Conservation (phyloP, 129 eudicot genomes). For the Artemisia annua region DNA sequence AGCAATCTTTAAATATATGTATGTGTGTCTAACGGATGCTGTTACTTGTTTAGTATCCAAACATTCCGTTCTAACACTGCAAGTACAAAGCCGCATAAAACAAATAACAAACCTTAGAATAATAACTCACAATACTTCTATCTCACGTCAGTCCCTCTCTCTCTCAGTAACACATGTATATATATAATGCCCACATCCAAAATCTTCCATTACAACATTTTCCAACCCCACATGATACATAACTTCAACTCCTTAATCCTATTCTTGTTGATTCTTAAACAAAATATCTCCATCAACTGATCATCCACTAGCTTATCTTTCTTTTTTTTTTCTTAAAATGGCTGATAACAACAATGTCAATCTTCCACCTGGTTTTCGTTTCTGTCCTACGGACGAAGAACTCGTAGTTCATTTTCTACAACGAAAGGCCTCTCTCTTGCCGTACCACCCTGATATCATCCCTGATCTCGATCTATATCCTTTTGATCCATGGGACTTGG, state of each 20-base stretch:
- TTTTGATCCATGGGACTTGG: slow-evolving; percentile 90
- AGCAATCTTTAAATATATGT: neutral
- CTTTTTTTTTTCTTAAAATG: slow-evolving; percentile 15
- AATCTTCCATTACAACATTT: slow-evolving; percentile 35
- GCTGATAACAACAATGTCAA: slow-evolving; percentile 53
- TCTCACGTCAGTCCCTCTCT: slow-evolving; percentile 53
- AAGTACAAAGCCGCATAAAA: slow-evolving; percentile 30
- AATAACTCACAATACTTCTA: slow-evolving; percentile 46
- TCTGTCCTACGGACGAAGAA: slow-evolving; percentile 87
- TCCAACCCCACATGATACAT: slow-evolving; percentile 35
- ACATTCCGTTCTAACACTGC: slow-evolving; percentile 30
- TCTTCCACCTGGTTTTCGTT: slow-evolving; percentile 93
- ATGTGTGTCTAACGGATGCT: slow-evolving; percentile 35
- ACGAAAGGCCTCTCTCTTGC: slow-evolving; percentile 69
- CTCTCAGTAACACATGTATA: slow-evolving; percentile 37
- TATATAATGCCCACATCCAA: slow-evolving; percentile 42
- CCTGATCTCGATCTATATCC: slow-evolving; percentile 93
- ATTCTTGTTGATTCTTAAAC: slow-evolving; percentile 6
- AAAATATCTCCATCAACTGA: neutral
- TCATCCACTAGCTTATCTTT: neutral
- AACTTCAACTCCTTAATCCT: slow-evolving; percentile 26
- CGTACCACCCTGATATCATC: slow-evolving; percentile 84
- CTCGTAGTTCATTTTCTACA: slow-evolving; percentile 93
- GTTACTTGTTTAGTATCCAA: slow-evolving; percentile 55
- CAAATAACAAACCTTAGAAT: slow-evolving; percentile 27